phyloP scores from a whole-genome alignment of 768 basidiomycete species.

The Lactarius tabidus region DNA sequence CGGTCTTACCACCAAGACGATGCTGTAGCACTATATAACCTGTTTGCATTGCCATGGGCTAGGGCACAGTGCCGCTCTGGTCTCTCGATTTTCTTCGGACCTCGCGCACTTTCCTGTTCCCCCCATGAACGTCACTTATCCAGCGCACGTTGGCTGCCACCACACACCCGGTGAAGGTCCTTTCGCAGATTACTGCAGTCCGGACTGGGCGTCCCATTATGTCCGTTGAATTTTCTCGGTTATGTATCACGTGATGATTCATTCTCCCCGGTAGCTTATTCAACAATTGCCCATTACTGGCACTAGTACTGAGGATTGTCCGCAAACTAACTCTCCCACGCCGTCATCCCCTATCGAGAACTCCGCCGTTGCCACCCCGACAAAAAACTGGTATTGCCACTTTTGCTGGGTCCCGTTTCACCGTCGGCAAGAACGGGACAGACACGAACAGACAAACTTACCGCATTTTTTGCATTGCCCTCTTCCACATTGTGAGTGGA shows the following conservation, averaged over 20 bases:
- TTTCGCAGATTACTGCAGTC: background rate
- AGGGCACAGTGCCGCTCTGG: background rate
- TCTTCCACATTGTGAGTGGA: background rate
- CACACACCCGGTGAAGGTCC: background rate
- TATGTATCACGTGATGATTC: background rate
- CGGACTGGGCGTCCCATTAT: background rate
- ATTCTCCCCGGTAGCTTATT: background rate
- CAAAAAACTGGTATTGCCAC: background rate
- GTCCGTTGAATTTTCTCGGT: background rate
- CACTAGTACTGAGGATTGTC: background rate
- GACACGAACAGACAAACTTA: background rate
- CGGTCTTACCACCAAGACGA: background rate
- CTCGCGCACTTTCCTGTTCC: background rate
- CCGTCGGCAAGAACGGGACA: background rate
- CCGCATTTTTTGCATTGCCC: background rate
- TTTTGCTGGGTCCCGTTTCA: background rate
- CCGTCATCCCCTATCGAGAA: background rate
- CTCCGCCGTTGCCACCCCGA: background rate
- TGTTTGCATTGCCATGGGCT: background rate
- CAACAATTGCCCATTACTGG: background rate
- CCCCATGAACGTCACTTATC: background rate
- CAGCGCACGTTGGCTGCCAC: background rate
- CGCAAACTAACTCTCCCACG: background rate
- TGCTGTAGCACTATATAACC: background rate
- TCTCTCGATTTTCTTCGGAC: background rate